phyloP scores from a whole-genome alignment of 805 yeast genomes.

The Pichia eremophila region DNA sequence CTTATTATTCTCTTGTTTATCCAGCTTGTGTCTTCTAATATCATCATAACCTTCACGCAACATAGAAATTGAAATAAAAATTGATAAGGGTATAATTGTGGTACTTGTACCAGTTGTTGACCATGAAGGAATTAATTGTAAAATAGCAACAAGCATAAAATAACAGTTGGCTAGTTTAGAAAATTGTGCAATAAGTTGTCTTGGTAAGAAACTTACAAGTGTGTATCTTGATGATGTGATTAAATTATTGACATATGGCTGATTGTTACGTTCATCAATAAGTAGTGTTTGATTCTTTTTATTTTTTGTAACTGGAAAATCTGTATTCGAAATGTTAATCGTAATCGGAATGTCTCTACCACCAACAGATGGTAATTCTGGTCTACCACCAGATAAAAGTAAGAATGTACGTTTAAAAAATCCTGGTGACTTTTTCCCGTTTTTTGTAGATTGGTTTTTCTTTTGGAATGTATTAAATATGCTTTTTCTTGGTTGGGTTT shows the following conservation, averaged over 20 bases:
- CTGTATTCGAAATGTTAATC: constrained; percentile 30
- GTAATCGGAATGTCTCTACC: constrained; percentile 74
- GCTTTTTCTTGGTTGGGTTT: not conserved
- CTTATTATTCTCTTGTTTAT: constrained; percentile 72
- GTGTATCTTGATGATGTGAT: constrained; percentile 87
- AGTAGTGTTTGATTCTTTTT: constrained; percentile 27
- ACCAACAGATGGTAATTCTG: constrained; percentile 44
- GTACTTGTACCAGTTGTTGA: constrained; percentile 94
- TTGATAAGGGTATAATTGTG: constrained; percentile 78
- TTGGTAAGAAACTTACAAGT: constrained; percentile 70
- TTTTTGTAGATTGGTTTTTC: not conserved
- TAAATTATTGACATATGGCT: constrained; percentile 53
- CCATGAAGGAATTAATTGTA: constrained; percentile 96
- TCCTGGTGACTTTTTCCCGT: not conserved
- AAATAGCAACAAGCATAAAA: constrained; percentile 78
- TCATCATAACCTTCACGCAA: constrained; percentile 93
- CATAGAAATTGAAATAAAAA: constrained; percentile 84
- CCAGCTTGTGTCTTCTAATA: constrained; percentile 76
- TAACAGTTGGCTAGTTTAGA: constrained; percentile 88
- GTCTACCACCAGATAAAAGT: constrained; percentile 35
- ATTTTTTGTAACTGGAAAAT: constrained; percentile 22
- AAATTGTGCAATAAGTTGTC: constrained; percentile 84
- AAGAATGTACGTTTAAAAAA: not conserved
- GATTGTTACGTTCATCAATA: constrained; percentile 60
- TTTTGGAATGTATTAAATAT: not conserved